Evolutionary conservation across 768 basidiomycete species (phyloP).

Genomic region (Steccherinum ochraceum): DNA sequence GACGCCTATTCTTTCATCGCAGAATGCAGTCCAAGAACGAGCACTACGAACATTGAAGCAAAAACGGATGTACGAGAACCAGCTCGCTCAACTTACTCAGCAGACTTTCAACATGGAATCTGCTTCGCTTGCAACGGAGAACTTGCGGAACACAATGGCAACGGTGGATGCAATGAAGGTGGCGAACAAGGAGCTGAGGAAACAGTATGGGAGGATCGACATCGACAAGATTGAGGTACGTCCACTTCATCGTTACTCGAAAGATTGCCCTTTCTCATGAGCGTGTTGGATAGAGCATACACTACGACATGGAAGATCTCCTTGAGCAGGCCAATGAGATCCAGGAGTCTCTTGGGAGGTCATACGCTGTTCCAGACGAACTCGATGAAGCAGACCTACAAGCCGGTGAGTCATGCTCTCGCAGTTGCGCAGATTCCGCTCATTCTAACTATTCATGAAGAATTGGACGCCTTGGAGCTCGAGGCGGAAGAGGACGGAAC

Average conservation of each 20-base stretch:
- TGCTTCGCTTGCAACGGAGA: slow-evolving; percentile 92
- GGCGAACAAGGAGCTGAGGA: slow-evolving; percentile 94
- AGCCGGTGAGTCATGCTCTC: slow-evolving; percentile 58
- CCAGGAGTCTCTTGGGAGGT: slow-evolving; percentile 87
- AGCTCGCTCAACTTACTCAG: slow-evolving; percentile 85
- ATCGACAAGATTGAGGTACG: slow-evolving; percentile 97
- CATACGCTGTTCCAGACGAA: slow-evolving; percentile 96
- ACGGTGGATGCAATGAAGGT: slow-evolving; percentile 94
- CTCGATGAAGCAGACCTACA: slow-evolving; percentile 96
- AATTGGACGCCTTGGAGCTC: slow-evolving; percentile 88
- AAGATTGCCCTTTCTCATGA: background rate
- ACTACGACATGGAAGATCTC: slow-evolving; percentile 97
- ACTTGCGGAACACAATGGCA: slow-evolving; percentile 97
- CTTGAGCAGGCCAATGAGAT: slow-evolving; percentile 98
- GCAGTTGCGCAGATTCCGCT: slow-evolving; percentile 1
- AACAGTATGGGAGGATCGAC: slow-evolving; percentile 96
- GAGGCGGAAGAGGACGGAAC: slow-evolving; percentile 90
- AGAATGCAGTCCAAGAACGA: slow-evolving; percentile 93
- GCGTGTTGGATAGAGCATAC: slow-evolving; percentile 75
- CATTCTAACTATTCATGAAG: slow-evolving; percentile 34
- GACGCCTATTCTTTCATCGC: background rate
- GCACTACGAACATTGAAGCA: slow-evolving; percentile 90
- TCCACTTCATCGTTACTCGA: background rate
- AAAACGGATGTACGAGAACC: slow-evolving; percentile 92
- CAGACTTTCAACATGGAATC: slow-evolving; percentile 99